Conservation (phyloP, 2,329 filamentous ascomycete species). For the Hypoxylon sp. region DNA sequence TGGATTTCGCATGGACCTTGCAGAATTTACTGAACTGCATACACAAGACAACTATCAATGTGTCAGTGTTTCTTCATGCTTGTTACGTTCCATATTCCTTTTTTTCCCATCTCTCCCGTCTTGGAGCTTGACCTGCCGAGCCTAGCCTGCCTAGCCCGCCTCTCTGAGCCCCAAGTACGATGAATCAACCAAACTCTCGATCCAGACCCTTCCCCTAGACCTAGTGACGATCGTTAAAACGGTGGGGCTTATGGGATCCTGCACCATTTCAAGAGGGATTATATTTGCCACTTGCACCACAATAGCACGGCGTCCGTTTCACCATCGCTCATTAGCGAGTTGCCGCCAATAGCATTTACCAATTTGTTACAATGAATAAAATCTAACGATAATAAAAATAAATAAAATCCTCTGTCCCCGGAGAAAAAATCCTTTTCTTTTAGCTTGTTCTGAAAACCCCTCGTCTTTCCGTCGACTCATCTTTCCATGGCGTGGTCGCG, state of each 20-base stretch:
- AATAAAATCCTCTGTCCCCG: background rate
- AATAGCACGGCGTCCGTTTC: constrained; percentile 30
- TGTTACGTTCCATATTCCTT: too few species aligned
- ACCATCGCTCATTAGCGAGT: constrained; percentile 24
- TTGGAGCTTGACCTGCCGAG: constrained; percentile 26
- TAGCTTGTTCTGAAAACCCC: too few species aligned
- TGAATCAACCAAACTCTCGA: constrained; percentile 40
- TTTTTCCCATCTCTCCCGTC: background rate
- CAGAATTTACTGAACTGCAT: background rate
- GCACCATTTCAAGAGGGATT: constrained; percentile 12
- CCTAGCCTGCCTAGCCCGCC: constrained; percentile 3
- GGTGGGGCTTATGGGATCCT: constrained; percentile 26
- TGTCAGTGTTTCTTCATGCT: too few species aligned
- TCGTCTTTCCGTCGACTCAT: constrained; percentile 10
- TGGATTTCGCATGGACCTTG: background rate
- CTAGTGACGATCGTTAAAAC: constrained; percentile 35
- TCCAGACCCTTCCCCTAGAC: constrained; percentile 40
- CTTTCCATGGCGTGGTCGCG: constrained; percentile 26
- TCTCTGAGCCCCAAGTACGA: constrained; percentile 26
- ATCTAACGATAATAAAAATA: constrained; percentile 1
- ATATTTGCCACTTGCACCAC: constrained; percentile 32
- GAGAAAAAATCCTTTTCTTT: constrained; percentile 4
- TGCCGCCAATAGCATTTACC: constrained; percentile 15
- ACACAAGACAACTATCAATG: background rate
- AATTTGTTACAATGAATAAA: background rate